Base-by-base conservation (phyloP, 1,284 basidiomycete genomes). In the Rhodotorula sp. region DNA sequence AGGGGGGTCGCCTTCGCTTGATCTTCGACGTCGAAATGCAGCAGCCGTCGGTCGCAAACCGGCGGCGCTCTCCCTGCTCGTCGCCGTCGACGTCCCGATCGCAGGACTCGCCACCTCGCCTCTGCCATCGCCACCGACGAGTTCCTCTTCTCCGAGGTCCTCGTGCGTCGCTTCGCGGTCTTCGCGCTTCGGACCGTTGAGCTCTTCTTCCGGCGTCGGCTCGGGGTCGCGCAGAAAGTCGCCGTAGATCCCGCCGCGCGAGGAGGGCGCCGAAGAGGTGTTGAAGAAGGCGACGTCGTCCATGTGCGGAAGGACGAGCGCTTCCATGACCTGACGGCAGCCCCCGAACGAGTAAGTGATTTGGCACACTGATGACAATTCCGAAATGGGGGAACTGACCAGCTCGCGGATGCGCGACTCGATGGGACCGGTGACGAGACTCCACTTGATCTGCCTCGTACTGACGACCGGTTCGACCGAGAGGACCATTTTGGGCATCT, bases 261-360 rank as follows among this genome's bases (percentile, higher is more conserved):
- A 86, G 55, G 82, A 77, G 69, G 87, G 87, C 7, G 82, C 75
- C 14, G 68, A 46, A n/a, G 70, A 62, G 12, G 79, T 95, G 80
- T 95, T 90, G 80, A 96, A 98, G 85, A 95, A 98, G 5, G 94
- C 86, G 69, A 97, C 89, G 78, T 98, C 95, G 80, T 99, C 95
- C 92, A 97, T 95, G 82, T 97, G 93, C 14, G 96, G 96, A 77
- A 95, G 82, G 17, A 99, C 95, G 42, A 99, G 86, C 0, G 93
- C 95, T 78, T 99, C 95, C 76, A 87, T 86, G 62, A 97, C 90
- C 93, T 95, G 77, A 7, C 30, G 29, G 33, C 33, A 7, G 33
- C 37, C 37, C 37, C 6, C 5, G 37, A 54, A 48, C 10, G n/a
- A 17, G 29, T 26, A 14, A 8, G 26, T 17, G 26, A 29, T 26